Conservation (phyloP, 192 early-diverging fungal species). For the Podila horticola region DNA sequence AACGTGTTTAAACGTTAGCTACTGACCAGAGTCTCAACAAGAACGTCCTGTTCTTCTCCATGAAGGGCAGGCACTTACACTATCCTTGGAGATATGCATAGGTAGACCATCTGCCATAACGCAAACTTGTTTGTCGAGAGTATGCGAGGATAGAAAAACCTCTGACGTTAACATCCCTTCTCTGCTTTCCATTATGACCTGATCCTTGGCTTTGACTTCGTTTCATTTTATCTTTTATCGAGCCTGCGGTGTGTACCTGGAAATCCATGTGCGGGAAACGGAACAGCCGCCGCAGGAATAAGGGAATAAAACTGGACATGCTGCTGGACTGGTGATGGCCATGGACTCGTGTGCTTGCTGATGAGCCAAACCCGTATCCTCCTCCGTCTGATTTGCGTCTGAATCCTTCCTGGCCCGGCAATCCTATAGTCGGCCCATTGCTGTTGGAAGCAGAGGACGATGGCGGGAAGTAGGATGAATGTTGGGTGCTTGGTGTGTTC, state of each 20-base stretch:
- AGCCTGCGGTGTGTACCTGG: conserved; percentile 50
- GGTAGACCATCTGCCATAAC: conserved; percentile 89
- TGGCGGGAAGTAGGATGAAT: conserved; percentile 32
- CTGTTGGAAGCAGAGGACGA: not conserved
- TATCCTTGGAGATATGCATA: conserved; percentile 81
- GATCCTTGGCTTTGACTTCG: no score
- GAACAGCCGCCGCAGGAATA: conserved; percentile 63
- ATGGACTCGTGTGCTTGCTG: conserved; percentile 10
- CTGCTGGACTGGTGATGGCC: conserved; percentile 7
- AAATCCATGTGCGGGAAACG: conserved; percentile 86
- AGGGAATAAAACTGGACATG: conserved; percentile 53
- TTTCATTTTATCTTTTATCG: no score
- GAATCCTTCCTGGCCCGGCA: conserved; percentile 17
- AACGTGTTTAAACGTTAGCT: not conserved
- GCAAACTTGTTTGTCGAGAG: conserved; percentile 65
- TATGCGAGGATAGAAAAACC: not conserved
- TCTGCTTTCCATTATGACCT: no score
- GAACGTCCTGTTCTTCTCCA: not conserved
- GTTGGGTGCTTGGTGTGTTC: conserved; percentile 29
- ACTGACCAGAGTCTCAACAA: not conserved
- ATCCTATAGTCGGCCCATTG: conserved; percentile 35
- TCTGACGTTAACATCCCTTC: not conserved
- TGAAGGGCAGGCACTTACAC: conserved; percentile 66
- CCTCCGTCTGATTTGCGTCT: conserved; percentile 32
- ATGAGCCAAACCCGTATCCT: conserved; percentile 4